phyloP scores from a whole-genome alignment of 306 rosid genomes.

The Inga oerstediana region DNA sequence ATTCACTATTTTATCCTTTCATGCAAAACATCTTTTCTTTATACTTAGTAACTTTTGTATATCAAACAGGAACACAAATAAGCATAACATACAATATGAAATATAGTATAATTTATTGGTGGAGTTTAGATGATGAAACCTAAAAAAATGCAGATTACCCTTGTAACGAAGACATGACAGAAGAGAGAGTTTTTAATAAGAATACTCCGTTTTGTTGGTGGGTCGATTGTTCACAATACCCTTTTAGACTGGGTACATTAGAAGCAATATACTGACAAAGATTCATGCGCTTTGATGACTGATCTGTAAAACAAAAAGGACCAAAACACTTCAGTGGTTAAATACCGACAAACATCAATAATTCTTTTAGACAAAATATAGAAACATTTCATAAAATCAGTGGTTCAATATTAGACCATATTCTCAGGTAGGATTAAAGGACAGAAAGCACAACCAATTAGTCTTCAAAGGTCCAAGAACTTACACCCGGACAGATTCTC shows the following conservation, averaged over 20 bases:
- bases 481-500: constrained; percentile 82
- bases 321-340: constrained; percentile 32
- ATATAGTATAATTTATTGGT: too few species aligned
- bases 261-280: constrained; percentile 70
- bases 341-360: background rate
- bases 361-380: constrained; percentile 6
- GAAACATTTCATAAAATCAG: background rate
- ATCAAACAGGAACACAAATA: background rate
- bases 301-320: constrained; percentile 62
- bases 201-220: constrained; percentile 59
- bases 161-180: constrained; percentile 78
- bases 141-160: constrained; percentile 52
- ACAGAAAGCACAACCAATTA: background rate
- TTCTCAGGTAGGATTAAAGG: background rate
- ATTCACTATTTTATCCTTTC: background rate
- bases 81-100: background rate
- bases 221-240: constrained; percentile 46
- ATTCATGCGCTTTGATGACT: constrained; percentile 63
- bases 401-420: background rate
- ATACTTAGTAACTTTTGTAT: background rate
- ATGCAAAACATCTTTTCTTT: background rate
- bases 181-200: constrained; percentile 63
- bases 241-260: constrained; percentile 70
- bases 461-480: constrained; percentile 39
- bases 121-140: constrained; percentile 5